A percentile compares a stretch with the other conserved stretches of the same genome.
These are phyloP conservation scores for Umbilicus rupestris DNA, from an alignment of 164 flowering plant genomes.

Conservation along the genomic window DNA sequence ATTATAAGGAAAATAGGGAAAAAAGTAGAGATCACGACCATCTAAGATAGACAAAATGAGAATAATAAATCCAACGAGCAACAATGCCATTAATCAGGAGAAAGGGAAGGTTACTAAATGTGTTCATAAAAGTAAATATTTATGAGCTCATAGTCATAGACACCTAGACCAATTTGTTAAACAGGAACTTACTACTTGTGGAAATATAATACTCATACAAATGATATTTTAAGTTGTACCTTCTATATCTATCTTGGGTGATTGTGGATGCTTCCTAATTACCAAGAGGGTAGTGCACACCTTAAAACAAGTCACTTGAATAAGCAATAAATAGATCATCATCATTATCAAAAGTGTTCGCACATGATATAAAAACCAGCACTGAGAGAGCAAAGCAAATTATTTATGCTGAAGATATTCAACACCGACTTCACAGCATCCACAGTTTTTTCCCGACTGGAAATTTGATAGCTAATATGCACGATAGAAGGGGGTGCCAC, in stretches of 20 bases:
- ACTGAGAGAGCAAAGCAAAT: too few species aligned
- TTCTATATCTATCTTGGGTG: not conserved
- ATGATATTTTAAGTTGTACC: not conserved
- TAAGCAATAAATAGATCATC: not conserved
- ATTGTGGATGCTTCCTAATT: not conserved
- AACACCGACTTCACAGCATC: too few species aligned
- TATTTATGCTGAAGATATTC: too few species aligned
- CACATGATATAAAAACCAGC: not conserved
- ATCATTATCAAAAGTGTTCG: not conserved
- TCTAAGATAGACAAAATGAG: too few species aligned
- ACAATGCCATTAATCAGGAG: not conserved
- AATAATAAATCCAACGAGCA: not conserved
- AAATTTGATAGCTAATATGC: too few species aligned
- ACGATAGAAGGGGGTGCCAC: too few species aligned
- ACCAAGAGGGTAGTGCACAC: not conserved
- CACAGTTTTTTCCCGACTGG: too few species aligned
- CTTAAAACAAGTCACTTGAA: not conserved
- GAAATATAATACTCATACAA: not conserved
- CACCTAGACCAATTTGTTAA: not conserved
- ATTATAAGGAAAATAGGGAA: too few species aligned
- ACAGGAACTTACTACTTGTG: not conserved
- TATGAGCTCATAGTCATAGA: not conserved
- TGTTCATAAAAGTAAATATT: not conserved
- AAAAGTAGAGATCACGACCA: too few species aligned
- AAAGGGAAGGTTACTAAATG: not conserved